Evolutionary conservation across 1,284 basidiomycete species (phyloP).

Genomic region (Exobasidium cylindrosporum): DNA sequence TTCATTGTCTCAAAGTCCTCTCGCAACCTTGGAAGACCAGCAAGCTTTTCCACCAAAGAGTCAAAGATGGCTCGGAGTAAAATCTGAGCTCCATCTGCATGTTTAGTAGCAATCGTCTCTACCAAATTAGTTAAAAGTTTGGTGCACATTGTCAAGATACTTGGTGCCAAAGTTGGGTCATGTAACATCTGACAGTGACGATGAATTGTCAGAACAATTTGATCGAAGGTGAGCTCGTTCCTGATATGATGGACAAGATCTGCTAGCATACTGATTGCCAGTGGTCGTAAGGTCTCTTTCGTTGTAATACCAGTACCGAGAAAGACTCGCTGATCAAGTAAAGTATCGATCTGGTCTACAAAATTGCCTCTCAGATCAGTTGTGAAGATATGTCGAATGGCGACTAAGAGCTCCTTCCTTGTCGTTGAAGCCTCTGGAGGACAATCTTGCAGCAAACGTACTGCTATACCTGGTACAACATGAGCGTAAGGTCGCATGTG

Average conservation of each 20-base stretch:
- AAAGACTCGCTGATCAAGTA: conserved; percentile 87
- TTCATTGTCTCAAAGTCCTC: conserved; percentile 31
- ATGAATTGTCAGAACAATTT: conserved; percentile 77
- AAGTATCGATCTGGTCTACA: conserved; percentile 79
- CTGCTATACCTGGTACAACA: conserved; percentile 73
- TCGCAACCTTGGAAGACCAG: conserved; percentile 64
- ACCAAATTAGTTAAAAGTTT: conserved; percentile 89
- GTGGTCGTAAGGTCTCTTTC: conserved; percentile 74
- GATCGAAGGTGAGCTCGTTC: conserved; percentile 73
- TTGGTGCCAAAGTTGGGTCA: conserved; percentile 76
- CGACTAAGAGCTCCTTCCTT: conserved; percentile 81
- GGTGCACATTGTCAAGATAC: conserved; percentile 84
- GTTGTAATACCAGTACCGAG: conserved; percentile 76
- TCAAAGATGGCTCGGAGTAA: conserved; percentile 76
- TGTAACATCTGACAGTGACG: conserved; percentile 86
- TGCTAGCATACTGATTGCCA: conserved; percentile 83
- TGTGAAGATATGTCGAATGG: conserved; percentile 83
- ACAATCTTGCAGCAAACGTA: conserved; percentile 89
- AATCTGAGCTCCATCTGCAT: conserved; percentile 62
- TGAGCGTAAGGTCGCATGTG: conserved; percentile 77
- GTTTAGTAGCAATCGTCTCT: conserved; percentile 68
- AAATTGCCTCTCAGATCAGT: conserved; percentile 78
- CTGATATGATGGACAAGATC: conserved; percentile 92
- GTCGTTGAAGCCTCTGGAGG: conserved; percentile 77
- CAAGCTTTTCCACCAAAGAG: conserved; percentile 80